Conservation (phyloP, 345 rosid genomes). For the Toxicodendron radicans region DNA sequence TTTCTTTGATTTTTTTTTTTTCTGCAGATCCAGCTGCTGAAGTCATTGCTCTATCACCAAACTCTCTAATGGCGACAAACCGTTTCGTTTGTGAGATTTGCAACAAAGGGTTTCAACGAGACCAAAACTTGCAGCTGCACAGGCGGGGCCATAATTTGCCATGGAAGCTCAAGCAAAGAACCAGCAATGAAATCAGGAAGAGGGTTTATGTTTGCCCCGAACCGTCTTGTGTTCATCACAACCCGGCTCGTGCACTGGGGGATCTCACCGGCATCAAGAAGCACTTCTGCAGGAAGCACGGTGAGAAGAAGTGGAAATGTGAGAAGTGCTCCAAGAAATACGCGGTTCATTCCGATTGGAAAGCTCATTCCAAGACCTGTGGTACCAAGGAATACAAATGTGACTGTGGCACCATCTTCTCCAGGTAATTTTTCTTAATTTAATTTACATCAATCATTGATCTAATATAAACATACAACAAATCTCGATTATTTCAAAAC, state of each 20-base stretch:
- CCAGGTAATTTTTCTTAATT: slow-evolving; percentile 40
- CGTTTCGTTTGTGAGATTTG: slow-evolving; percentile 19
- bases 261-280: slow-evolving; percentile 77
- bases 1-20: not conserved
- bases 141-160: slow-evolving; percentile 39
- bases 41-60: slow-evolving; percentile 35
- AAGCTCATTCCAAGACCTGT: slow-evolving; percentile 70
- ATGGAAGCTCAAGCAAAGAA: slow-evolving; percentile 40
- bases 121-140: slow-evolving; percentile 35
- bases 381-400: slow-evolving; percentile 69
- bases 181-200: slow-evolving; percentile 28
- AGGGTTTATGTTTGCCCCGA: slow-evolving; percentile 71
- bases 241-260: slow-evolving; percentile 63
- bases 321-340: slow-evolving; percentile 64
- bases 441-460: not conserved
- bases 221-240: slow-evolving; percentile 54
- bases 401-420: slow-evolving; percentile 60
- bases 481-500: too few species aligned
- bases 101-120: slow-evolving; percentile 25
- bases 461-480: too few species aligned
- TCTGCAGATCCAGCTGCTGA: slow-evolving; percentile 40
- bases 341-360: slow-evolving; percentile 68
- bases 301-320: slow-evolving; percentile 73
- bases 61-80: slow-evolving; percentile 29
- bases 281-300: slow-evolving; percentile 69